Evolutionary conservation across 2,329 filamentous ascomycete genomes (phyloP).

Genomic region (Setomelanomma holmii): DNA sequence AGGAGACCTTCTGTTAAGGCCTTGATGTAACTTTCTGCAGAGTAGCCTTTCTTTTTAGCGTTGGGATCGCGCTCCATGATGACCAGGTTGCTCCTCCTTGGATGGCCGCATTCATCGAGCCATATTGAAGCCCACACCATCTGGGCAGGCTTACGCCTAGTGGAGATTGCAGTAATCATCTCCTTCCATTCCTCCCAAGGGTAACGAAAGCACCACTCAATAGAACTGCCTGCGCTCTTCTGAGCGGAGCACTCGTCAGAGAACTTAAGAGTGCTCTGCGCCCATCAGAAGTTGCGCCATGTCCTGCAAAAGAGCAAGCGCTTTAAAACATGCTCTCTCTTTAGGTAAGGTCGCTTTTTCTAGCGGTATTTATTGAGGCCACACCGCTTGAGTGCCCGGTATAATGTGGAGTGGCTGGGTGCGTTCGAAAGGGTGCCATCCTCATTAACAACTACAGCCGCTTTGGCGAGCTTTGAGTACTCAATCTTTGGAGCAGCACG

Average conservation of each 20-base stretch:
- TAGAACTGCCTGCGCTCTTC: constrained; percentile 11
- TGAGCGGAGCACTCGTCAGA: constrained; percentile 19
- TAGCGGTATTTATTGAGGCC: constrained; percentile 1
- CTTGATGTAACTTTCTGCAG: constrained; percentile 14
- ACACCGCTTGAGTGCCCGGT: background rate
- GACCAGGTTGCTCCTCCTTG: constrained; percentile 5
- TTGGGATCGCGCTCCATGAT: constrained; percentile 18
- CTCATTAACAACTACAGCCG: background rate
- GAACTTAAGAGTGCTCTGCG: constrained; percentile 9
- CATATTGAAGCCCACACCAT: constrained; percentile 28
- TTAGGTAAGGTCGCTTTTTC: constrained; percentile 8
- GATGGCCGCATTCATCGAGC: constrained; percentile 6
- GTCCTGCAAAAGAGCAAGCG: constrained; percentile 3
- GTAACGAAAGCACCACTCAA: constrained; percentile 17
- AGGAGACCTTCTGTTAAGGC: constrained; percentile 15
- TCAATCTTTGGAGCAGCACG: constrained; percentile 10
- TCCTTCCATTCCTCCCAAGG: constrained; percentile 21
- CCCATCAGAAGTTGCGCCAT: constrained; percentile 8
- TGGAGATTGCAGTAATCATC: constrained; percentile 18
- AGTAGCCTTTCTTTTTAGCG: constrained; percentile 10
- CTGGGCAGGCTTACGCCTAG: constrained; percentile 3
- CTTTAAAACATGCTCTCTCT: background rate
- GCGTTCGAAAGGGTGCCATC: constrained; percentile 3
- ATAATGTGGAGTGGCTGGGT: constrained; percentile 5
- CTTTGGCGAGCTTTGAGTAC: constrained; percentile 9